Conservation (phyloP, 2,329 filamentous ascomycete genomes). For the Dothideomycetes sp. region DNA sequence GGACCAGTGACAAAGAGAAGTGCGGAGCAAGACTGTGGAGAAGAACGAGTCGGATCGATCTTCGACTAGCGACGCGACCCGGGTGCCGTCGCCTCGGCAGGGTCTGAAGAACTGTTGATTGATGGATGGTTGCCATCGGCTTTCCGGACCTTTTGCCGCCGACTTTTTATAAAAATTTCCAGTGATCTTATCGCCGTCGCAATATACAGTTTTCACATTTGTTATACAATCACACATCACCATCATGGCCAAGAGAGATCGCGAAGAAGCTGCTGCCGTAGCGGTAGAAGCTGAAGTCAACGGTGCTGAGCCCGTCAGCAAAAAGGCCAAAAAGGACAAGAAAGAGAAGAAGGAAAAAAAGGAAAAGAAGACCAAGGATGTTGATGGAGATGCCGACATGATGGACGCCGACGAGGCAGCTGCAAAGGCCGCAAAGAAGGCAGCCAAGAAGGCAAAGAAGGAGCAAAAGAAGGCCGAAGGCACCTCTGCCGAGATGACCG, state of each 20-base stretch:
- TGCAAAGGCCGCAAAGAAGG: conserved; percentile 35
- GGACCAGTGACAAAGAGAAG: too few relatives aligned
- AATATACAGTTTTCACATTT: neutral
- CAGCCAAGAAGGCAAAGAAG: conserved; percentile 34
- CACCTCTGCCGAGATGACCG: conserved; percentile 15
- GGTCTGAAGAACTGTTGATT: too few relatives aligned
- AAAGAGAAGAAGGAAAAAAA: conserved; percentile 26
- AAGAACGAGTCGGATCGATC: too few relatives aligned
- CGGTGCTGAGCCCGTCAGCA: conserved; percentile 9
- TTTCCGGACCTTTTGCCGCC: too few relatives aligned
- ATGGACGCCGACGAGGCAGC: conserved; percentile 26
- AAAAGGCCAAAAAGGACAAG: conserved; percentile 24
- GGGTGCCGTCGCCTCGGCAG: too few relatives aligned
- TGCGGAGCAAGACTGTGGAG: too few relatives aligned
- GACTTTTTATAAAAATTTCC: too few relatives aligned
- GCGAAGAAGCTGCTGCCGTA: conserved; percentile 19
- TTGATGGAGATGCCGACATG: conserved; percentile 16
- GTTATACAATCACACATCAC: neutral
- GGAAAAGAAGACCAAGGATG: conserved; percentile 21
- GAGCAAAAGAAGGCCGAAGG: conserved; percentile 25
- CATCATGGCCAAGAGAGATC: conserved; percentile 24
- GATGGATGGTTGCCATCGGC: too few relatives aligned
- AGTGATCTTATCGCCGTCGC: too few relatives aligned
- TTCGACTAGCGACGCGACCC: too few relatives aligned
- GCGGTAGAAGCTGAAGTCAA: conserved; percentile 14